A percentile compares a stretch with the other conserved stretches of the same genome.
Conservation (phyloP, 1,284 basidiomycete species). For the Microbotryum scabiosae region DNA sequence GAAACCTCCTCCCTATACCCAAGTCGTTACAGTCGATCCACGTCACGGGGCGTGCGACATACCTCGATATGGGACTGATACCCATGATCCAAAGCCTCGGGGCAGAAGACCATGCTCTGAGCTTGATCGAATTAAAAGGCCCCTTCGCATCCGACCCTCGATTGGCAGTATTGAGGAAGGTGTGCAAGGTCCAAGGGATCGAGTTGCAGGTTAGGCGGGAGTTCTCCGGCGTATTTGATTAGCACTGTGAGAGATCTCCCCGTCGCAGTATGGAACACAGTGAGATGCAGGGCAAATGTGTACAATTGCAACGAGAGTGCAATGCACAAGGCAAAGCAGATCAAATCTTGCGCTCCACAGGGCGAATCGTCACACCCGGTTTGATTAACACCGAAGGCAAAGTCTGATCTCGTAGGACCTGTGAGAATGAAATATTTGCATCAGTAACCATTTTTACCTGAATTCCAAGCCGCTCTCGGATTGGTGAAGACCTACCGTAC, state of each 20-base stretch:
- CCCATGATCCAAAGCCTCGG: not conserved
- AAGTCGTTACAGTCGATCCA: not conserved
- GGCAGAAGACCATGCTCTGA: not conserved
- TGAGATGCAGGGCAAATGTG: too few relatives aligned
- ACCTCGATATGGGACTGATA: constrained; percentile 6
- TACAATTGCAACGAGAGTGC: not conserved
- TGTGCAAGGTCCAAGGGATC: not conserved
- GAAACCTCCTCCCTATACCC: not conserved
- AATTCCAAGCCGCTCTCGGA: not conserved
- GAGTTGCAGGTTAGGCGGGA: not conserved
- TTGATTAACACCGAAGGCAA: constrained; percentile 78
- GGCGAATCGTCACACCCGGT: constrained; percentile 38
- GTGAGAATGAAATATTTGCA: not conserved
- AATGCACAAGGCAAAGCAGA: not conserved
- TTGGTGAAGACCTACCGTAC: constrained; percentile 72
- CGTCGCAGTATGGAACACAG: too few relatives aligned
- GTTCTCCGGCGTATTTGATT: not conserved
- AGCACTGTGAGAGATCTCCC: too few relatives aligned
- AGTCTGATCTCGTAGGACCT: constrained; percentile 44
- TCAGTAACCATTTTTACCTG: not conserved
- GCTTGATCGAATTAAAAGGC: not conserved
- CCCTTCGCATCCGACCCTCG: constrained; percentile 2
- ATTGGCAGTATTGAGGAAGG: not conserved
- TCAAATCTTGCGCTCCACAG: constrained; percentile 21
- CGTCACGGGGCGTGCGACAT: not conserved